phyloP scores from a whole-genome alignment of 495 filamentous ascomycete species.

The Aspergillus kassunensis region DNA sequence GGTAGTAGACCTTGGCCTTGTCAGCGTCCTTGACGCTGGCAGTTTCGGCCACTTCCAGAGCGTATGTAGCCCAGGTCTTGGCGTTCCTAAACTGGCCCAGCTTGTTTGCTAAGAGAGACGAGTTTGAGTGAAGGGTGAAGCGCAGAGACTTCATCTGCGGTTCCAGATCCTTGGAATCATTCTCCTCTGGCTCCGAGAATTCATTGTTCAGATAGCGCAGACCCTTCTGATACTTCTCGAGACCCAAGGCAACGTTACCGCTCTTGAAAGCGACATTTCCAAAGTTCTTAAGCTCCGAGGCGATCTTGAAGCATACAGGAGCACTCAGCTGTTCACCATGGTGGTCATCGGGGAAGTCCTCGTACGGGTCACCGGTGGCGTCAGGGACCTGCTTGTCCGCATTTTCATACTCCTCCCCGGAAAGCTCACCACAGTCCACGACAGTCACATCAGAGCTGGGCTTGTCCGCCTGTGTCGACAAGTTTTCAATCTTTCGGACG shows the following conservation, averaged over 20 bases:
- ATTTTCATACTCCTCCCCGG: constrained; percentile 59
- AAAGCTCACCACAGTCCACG: constrained; percentile 81
- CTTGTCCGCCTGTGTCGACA: constrained; percentile 78
- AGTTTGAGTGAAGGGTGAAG: constrained; percentile 75
- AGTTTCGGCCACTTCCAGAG: constrained; percentile 57
- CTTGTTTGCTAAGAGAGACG: constrained; percentile 77
- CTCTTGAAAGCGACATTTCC: constrained; percentile 90
- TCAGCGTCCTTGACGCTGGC: constrained; percentile 66
- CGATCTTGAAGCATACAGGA: constrained; percentile 57
- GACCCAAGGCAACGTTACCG: constrained; percentile 61
- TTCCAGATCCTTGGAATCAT: constrained; percentile 63
- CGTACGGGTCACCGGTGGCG: constrained; percentile 83
- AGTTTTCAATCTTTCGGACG: constrained; percentile 85
- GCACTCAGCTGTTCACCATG: constrained; percentile 61
- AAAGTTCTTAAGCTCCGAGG: constrained; percentile 82
- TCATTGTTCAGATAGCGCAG: constrained; percentile 92
- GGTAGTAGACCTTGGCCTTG: constrained; percentile 82
- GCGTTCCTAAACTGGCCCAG: constrained; percentile 66
- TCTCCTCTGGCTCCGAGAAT: constrained; percentile 65
- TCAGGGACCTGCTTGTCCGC: constrained; percentile 64
- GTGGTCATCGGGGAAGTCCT: constrained; percentile 93
- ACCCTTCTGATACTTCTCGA: constrained; percentile 98
- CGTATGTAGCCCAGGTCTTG: constrained; percentile 63
- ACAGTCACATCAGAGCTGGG: constrained; percentile 70
- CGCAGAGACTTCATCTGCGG: constrained; percentile 66